phyloP scores from a whole-genome alignment of 108 stramenopile species.

The Thalassiosira profunda region DNA sequence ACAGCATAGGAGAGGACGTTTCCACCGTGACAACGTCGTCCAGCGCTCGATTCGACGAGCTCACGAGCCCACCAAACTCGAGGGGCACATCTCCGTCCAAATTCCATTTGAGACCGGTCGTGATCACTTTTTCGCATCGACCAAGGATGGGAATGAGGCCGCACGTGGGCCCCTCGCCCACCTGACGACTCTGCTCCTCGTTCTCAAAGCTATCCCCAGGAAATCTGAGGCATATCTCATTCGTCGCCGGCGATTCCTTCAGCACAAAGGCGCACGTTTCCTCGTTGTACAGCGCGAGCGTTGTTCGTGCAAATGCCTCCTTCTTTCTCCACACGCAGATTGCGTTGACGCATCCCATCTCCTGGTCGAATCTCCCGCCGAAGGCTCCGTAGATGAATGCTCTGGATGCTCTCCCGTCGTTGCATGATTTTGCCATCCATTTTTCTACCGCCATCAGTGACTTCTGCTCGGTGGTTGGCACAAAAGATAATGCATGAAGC shows the following conservation, averaged over 20 bases:
- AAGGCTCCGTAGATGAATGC: slow-evolving; percentile 81
- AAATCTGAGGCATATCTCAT: slow-evolving; percentile 59
- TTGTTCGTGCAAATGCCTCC: slow-evolving; percentile 37
- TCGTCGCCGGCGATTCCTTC: slow-evolving; percentile 33
- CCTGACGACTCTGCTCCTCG: too few species aligned
- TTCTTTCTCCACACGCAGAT: slow-evolving; percentile 64
- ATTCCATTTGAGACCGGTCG: slow-evolving; percentile 84
- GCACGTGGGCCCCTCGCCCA: slow-evolving; percentile 86
- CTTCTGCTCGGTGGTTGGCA: too few species aligned
- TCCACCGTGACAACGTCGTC: slow-evolving; percentile 52
- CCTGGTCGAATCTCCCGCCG: slow-evolving; percentile 91
- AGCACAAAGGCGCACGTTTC: slow-evolving; percentile 74
- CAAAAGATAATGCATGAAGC: too few species aligned
- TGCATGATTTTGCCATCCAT: slow-evolving; percentile 43
- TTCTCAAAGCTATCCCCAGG: too few species aligned
- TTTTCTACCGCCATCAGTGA: slow-evolving; percentile 49
- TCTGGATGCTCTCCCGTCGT: slow-evolving; percentile 15
- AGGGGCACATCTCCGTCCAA: slow-evolving; percentile 64
- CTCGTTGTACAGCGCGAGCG: slow-evolving; percentile 70
- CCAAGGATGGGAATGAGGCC: slow-evolving; percentile 78
- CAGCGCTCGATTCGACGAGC: slow-evolving; percentile 76
- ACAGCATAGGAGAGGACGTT: slow-evolving; percentile 66
- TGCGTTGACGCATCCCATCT: slow-evolving; percentile 83
- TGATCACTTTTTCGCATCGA: slow-evolving; percentile 62
- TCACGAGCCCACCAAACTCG: slow-evolving; percentile 86